Conservation (phyloP, 257 asterid genomes). For the Solanum acaule region DNA sequence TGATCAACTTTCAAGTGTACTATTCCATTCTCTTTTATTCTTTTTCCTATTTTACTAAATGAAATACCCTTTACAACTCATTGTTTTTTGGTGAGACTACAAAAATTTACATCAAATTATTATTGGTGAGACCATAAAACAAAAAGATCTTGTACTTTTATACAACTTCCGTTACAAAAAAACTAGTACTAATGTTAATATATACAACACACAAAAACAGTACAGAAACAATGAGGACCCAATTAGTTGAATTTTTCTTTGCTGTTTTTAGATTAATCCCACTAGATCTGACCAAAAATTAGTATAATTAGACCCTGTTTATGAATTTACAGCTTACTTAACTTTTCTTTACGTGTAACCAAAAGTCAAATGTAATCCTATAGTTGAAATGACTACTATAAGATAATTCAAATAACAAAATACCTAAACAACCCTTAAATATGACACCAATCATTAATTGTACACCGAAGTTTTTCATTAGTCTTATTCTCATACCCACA, state of each 20-base stretch:
- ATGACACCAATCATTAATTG: not conserved
- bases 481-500: not conserved
- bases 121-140: not conserved
- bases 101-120: not conserved
- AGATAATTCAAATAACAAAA: not conserved
- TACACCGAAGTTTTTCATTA: not conserved
- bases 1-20: not conserved
- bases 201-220: not conserved
- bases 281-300: not conserved
- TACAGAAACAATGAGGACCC: conserved; percentile 1
- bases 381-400: not conserved
- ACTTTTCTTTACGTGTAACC: conserved; percentile 5
- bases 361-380: conserved; percentile 6
- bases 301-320: not conserved
- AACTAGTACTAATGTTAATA: not conserved
- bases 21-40: not conserved
- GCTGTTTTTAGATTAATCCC: not conserved
- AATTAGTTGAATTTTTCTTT: not conserved
- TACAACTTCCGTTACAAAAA: not conserved
- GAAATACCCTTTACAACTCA: not conserved
- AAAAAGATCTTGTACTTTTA: not conserved
- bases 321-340: not conserved
- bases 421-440: not conserved
- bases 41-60: not conserved
- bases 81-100: not conserved